A percentile compares a stretch with the other conserved stretches of the same genome.
Evolutionary conservation across 2,329 filamentous ascomycete genomes (phyloP).

Genomic region (Cyanodermella asteris): DNA sequence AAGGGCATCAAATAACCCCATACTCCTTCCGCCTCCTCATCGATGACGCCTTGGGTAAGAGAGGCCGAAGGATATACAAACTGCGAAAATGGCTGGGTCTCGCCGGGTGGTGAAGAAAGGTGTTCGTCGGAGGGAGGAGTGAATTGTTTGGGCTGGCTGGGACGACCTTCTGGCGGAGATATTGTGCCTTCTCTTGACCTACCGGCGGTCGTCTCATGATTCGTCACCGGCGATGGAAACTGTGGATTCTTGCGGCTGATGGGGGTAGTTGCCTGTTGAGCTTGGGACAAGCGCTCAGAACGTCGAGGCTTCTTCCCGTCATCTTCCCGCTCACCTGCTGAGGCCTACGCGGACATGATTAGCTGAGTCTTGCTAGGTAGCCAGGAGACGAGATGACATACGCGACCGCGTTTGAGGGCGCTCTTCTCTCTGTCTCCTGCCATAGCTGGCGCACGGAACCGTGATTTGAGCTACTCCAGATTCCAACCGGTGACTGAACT

Average conservation of each 20-base stretch:
- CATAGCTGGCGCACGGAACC: too few species aligned
- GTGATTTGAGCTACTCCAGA: too few species aligned
- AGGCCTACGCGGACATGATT: conserved; percentile 41
- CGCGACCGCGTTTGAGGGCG: conserved; percentile 63
- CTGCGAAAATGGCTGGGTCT: conserved; percentile 65
- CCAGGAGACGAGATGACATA: too few species aligned
- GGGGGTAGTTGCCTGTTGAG: conserved; percentile 32
- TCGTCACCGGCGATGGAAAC: conserved; percentile 62
- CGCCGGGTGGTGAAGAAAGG: conserved; percentile 45
- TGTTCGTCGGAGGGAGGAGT: conserved; percentile 24
- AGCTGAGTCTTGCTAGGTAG: too few species aligned
- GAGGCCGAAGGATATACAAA: conserved; percentile 49
- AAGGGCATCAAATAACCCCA: conserved; percentile 90
- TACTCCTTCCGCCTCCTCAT: conserved; percentile 66
- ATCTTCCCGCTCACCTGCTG: conserved; percentile 36
- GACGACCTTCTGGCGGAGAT: conserved; percentile 41
- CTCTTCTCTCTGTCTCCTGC: too few species aligned
- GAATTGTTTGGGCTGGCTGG: conserved; percentile 28
- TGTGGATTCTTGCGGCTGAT: conserved; percentile 37
- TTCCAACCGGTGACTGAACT: too few species aligned
- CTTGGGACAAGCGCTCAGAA: conserved; percentile 46
- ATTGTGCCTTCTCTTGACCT: conserved; percentile 47
- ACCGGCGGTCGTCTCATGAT: conserved; percentile 40
- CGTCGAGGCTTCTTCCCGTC: conserved; percentile 70
- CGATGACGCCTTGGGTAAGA: conserved; percentile 61